Evolutionary conservation across 75 land plant species (phyloP), one percentile per base, ranked within the genome.

Genomic region (Picea glauca): DNA sequence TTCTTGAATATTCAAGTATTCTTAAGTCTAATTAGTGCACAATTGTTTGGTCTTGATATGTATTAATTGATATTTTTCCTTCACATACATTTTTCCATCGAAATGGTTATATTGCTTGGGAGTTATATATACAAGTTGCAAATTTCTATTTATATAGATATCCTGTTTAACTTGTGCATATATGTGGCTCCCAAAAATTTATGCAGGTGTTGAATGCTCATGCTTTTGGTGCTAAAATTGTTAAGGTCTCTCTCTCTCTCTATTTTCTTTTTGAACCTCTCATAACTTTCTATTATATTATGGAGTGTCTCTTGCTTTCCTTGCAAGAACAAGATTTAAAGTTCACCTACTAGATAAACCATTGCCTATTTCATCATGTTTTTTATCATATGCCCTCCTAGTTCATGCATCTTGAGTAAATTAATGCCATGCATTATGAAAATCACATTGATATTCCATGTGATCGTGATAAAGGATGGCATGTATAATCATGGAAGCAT

Each of bases 161-260:
- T 31, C 13, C 14, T 64, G 40, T 79, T 54, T 17, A 57, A 58
- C 32, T 76, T 76, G 21, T 32, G 4, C 21, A 30, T n/a, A 3
- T 21, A 13, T 1, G 5, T 76, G 60, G 3, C 31, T 76, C 26
- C 15, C 11, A 35, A 21, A 33, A 18, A 13, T 20, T 11, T 40
- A n/a, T 83, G 61, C 90, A 95, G 98, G 85, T 93, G n/a, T 78
- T 91, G 31, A 75, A 61, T 83, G 98, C 96, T 58, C 83, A 82
- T 80, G 77, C 83, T 72, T 78, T 82, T 82, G 98, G 98, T 65
- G 93, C 94, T 50, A 80, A 78, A 77, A 64, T 89, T 74, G 88
- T 95, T 64, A 95, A 95, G 96, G 98, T 95, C 43, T 81, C 80
- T 9, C 13, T 60, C 33, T 74, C 50, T n/a, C 15, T 76, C 33